A percentile compares a stretch with the other conserved stretches of the same genome.
Conservation (phyloP, 2,329 filamentous ascomycete genomes). For the Neonectria neomacrospora region DNA sequence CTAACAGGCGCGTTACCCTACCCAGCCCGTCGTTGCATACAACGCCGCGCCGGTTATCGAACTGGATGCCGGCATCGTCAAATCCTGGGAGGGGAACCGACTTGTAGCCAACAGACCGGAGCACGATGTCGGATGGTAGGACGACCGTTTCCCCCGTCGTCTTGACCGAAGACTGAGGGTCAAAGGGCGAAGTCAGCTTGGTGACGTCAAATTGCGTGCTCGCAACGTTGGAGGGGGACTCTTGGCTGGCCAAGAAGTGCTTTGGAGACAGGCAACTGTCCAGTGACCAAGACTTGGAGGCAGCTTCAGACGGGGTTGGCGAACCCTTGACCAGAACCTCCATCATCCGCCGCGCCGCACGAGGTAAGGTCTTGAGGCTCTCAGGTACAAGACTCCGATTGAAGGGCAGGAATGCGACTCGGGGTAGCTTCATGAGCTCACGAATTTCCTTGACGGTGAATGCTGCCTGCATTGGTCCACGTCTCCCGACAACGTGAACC, state of each 20-base stretch:
- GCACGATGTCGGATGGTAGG: slow-evolving; percentile 77
- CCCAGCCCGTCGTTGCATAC: slow-evolving; percentile 86
- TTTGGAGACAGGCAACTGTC: slow-evolving; percentile 86
- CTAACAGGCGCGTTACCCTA: slow-evolving; percentile 65
- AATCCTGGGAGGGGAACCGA: slow-evolving; percentile 82
- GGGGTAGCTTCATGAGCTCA: slow-evolving; percentile 82
- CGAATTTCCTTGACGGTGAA: slow-evolving; percentile 96
- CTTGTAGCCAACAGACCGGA: slow-evolving; percentile 96
- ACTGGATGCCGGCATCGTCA: slow-evolving; percentile 77
- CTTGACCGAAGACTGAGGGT: slow-evolving; percentile 59
- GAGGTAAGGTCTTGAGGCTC: slow-evolving; percentile 75
- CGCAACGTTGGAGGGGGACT: slow-evolving; percentile 63
- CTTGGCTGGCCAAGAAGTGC: slow-evolving; percentile 67
- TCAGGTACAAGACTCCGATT: slow-evolving; percentile 73
- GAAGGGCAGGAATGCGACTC: slow-evolving; percentile 77
- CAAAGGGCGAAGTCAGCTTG: slow-evolving; percentile 65
- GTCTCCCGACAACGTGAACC: slow-evolving; percentile 87
- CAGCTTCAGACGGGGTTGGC: slow-evolving; percentile 56
- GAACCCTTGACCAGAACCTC: slow-evolving; percentile 85
- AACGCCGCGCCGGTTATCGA: slow-evolving; percentile 78
- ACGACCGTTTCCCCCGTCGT: slow-evolving; percentile 61
- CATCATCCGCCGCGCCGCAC: slow-evolving; percentile 80
- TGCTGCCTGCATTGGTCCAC: slow-evolving; percentile 91
- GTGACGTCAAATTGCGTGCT: slow-evolving; percentile 76
- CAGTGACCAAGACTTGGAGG: slow-evolving; percentile 80